These are phyloP conservation scores for Lactarius indigo DNA, from an alignment of 768 basidiomycete species.

Conservation along the genomic window DNA sequence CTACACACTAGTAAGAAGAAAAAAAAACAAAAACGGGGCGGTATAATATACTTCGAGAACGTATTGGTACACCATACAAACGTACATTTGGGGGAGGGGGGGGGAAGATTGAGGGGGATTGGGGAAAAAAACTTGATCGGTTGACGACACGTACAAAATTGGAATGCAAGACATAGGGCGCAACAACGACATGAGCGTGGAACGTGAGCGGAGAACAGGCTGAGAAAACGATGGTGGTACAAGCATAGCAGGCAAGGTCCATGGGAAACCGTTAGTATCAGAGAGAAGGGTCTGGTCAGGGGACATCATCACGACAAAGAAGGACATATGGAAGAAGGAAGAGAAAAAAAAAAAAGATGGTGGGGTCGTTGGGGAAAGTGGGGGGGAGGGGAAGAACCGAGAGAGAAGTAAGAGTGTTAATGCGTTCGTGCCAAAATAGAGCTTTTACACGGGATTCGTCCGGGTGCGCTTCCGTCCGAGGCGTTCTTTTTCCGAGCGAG, in stretches of 20 bases:
- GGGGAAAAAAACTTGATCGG: not conserved
- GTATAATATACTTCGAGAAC: slow-evolving; percentile 21
- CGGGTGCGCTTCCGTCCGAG: slow-evolving; percentile 20
- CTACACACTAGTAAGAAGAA: not conserved
- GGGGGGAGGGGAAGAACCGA: not conserved
- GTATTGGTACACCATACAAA: slow-evolving; percentile 11
- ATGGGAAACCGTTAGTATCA: not conserved
- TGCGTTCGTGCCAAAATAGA: slow-evolving; percentile 8
- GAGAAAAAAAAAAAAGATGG: not conserved
- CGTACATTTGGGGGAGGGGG: slow-evolving; percentile 12
- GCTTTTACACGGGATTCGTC: slow-evolving; percentile 19
- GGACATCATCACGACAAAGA: slow-evolving; percentile 7
- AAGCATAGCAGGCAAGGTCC: slow-evolving; percentile 20
- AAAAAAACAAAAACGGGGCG: not conserved
- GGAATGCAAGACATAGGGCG: slow-evolving; percentile 17
- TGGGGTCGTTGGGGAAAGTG: not conserved
- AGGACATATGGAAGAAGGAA: not conserved
- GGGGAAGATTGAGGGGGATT: not conserved
- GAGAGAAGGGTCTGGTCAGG: not conserved
- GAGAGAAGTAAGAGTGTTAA: slow-evolving; percentile 1
- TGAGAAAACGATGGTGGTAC: slow-evolving; percentile 14
- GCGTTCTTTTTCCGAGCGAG: slow-evolving; percentile 22
- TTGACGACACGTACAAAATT: slow-evolving; percentile 23
- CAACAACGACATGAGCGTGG: slow-evolving; percentile 10
- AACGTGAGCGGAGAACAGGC: slow-evolving; percentile 11